phyloP scores from a whole-genome alignment of 1,139 yeast species.

The Yamadazyma dendronema region DNA sequence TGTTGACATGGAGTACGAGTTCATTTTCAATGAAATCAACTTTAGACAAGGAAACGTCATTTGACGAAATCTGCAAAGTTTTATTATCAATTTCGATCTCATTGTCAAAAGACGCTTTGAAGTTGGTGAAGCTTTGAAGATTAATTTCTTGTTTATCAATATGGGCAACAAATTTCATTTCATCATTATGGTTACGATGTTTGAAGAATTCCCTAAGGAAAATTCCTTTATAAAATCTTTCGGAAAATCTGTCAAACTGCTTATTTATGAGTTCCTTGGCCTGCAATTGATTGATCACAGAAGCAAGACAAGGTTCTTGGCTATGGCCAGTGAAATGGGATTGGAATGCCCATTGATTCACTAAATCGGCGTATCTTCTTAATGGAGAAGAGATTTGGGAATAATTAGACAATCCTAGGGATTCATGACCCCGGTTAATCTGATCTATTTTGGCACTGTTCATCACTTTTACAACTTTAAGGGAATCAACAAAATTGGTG shows the following conservation, averaged over 20 bases:
- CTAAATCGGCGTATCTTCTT: conserved; percentile 78
- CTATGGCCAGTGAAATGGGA: background rate
- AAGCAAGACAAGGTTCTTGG: conserved; percentile 2
- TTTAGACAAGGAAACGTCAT: background rate
- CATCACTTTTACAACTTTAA: conserved; percentile 22
- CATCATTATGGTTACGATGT: conserved; percentile 7
- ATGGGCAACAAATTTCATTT: conserved; percentile 25
- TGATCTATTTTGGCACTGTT: conserved; percentile 34
- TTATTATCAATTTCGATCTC: background rate
- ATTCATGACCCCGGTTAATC: conserved; percentile 49
- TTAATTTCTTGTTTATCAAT: conserved; percentile 19
- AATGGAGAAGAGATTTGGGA: conserved; percentile 87
- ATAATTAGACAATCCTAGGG: conserved; percentile 64
- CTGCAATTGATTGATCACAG: conserved; percentile 26
- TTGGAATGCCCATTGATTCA: conserved; percentile 64
- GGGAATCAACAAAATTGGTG: conserved; percentile 18
- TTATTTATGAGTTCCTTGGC: conserved; percentile 29
- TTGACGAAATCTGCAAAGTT: background rate
- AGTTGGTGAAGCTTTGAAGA: conserved; percentile 14
- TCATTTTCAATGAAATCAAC: conserved; percentile 13
- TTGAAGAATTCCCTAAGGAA: conserved; percentile 30
- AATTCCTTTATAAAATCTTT: conserved; percentile 40
- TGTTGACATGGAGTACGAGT: conserved; percentile 4
- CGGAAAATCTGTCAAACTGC: conserved; percentile 24
- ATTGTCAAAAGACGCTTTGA: conserved; percentile 3